Conservation (phyloP, 306 rosid genomes). For the Rosa persica region DNA sequence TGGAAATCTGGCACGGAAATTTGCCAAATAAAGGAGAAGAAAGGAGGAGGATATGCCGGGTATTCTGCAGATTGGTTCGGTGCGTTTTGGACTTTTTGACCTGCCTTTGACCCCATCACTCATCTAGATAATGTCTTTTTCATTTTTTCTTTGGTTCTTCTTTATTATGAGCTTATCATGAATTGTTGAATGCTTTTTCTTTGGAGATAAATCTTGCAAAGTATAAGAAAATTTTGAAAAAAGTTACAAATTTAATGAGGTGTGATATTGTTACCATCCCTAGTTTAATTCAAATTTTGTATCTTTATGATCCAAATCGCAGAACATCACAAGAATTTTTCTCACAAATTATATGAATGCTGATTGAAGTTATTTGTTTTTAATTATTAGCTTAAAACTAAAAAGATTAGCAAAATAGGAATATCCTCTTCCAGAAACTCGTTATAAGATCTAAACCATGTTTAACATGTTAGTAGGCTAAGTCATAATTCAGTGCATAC, state of each 20-base stretch:
- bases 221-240: neutral
- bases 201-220: neutral
- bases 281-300: neutral
- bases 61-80: neutral
- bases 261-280: neutral
- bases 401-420: neutral
- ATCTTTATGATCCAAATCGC: no score
- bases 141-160: neutral
- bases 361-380: no score
- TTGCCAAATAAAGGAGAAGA: neutral
- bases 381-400: neutral
- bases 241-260: no score
- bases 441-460: neutral
- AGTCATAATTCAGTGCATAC: neutral
- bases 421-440: neutral
- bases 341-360: no score
- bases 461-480: neutral
- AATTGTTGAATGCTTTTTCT: neutral
- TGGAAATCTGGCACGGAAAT: neutral
- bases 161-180: neutral
- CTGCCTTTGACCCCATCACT: neutral
- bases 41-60: slow-evolving; percentile 9
- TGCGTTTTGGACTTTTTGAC: neutral
- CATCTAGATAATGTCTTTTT: neutral
- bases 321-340: no score